Conservation (phyloP, 2,329 filamentous ascomycete genomes). For the Colletotrichum limetticola region DNA sequence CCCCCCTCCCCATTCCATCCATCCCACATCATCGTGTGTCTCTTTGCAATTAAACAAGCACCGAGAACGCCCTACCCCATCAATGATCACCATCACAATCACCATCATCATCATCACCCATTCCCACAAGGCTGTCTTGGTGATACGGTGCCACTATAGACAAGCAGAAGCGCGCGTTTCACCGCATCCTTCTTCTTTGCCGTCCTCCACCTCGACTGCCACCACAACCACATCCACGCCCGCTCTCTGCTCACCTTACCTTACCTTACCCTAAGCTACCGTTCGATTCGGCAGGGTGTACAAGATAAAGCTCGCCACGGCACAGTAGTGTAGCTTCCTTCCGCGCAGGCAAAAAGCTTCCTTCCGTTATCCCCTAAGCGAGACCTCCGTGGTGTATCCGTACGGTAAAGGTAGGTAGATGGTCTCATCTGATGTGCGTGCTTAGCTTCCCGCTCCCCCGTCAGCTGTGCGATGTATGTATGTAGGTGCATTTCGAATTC, state of each 20-base stretch:
- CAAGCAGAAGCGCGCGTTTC: background rate
- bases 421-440: background rate
- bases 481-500: background rate
- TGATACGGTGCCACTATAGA: background rate
- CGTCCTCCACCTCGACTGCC: background rate
- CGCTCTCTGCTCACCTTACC: background rate
- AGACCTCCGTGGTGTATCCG: background rate
- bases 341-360: background rate
- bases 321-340: background rate
- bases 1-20: background rate
- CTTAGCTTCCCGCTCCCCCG: conserved; percentile 5
- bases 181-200: background rate
- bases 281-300: background rate
- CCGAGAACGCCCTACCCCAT: conserved; percentile 9
- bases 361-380: background rate
- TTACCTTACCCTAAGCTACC: background rate
- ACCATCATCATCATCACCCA: background rate
- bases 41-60: background rate
- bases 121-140: conserved; percentile 22
- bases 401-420: background rate
- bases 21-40: background rate
- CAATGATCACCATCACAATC: background rate
- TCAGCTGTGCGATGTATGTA: background rate
- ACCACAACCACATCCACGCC: background rate
- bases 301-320: background rate